These are phyloP conservation scores for Phytophthora cactorum DNA, from an alignment of 352 stramenopile species.

Conservation along the genomic window DNA sequence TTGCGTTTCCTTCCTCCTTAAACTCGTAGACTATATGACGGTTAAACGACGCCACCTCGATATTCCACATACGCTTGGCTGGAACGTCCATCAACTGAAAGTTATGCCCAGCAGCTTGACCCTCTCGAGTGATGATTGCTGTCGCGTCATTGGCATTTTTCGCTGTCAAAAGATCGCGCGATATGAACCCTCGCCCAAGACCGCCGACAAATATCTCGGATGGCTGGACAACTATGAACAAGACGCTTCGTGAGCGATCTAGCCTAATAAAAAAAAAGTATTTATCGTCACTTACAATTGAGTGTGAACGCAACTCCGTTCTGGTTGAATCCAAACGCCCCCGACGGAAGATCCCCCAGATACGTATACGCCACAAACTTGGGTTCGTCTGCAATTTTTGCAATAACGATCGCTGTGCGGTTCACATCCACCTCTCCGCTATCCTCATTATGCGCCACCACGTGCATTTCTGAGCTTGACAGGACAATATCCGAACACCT, in stretches of 20 bases:
- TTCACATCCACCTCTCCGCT: conserved; percentile 58
- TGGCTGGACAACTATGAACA: conserved; percentile 66
- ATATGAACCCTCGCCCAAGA: conserved; percentile 74
- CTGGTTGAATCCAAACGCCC: conserved; percentile 76
- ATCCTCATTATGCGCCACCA: conserved; percentile 83
- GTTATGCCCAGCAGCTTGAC: conserved; percentile 74
- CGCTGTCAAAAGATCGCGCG: conserved; percentile 59
- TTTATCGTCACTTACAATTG: conserved; percentile 57
- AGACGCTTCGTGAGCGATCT: background rate
- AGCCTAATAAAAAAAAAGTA: background rate
- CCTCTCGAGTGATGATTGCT: conserved; percentile 49
- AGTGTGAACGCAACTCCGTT: conserved; percentile 77
- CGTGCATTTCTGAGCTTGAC: conserved; percentile 41
- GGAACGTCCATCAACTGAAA: conserved; percentile 79
- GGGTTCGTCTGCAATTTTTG: conserved; percentile 51
- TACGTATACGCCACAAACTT: conserved; percentile 82
- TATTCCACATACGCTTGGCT: conserved; percentile 58
- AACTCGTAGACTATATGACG: conserved; percentile 58
- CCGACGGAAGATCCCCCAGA: conserved; percentile 70
- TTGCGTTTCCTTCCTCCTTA: conserved; percentile 4
- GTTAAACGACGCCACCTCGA: conserved; percentile 72
- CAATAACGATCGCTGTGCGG: conserved; percentile 68
- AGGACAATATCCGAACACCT: conserved; percentile 77
- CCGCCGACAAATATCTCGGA: conserved; percentile 62
- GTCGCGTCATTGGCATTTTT: conserved; percentile 55